Base-by-base conservation (phyloP, 305 asterid species). In the Fraxinus sp. region DNA sequence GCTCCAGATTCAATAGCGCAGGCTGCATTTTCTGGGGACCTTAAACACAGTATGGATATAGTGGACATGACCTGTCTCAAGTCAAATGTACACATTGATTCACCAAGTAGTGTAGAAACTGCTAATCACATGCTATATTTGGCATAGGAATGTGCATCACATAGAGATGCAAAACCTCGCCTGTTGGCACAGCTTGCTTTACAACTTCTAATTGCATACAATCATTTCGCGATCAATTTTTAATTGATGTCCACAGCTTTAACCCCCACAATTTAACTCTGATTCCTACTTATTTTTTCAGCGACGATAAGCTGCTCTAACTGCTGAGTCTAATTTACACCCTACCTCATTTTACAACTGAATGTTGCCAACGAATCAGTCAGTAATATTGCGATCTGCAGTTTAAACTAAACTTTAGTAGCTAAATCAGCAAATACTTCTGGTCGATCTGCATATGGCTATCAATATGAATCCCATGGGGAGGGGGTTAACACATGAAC, bases 1-100 rank as follows among this genome's bases (percentile, higher is more conserved):
- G 96, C 99, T 87, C 98, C 98, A 35, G 97, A 89, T 90, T 95
- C 97, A 55, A 94, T 86, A 14, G 98, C 99, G 78, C 84, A 87
- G 35, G 95, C 90, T 78, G 98, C 97, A 75, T 93, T 91, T 73
- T 89, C 95, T 0, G 98, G 93, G 83, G 98, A 89, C 85, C 99
- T 91, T 88, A 97, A 90, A 81, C 93, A 92, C 33, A 97, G 93
- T 81, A 88, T 88, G 75, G 91, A 90, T 80, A 97, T 89, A 70
- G 90, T 83, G 72, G 88, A 86, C 97, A 94, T 92, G 71, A 96
- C 87, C 99, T 96, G 85, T 81, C 80, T 32, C 52, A 10, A 80
- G 74, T 68, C 36, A 22, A 62, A 66, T 66, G 18, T 10, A 28
- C 74, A 24, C 18, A 26, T 24, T 0, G 14, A 28, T 66, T 66